Evolutionary conservation across 495 filamentous ascomycete species (phyloP), one percentile per base, ranked within the genome.

Genomic region (Sporormia fimetaria): DNA sequence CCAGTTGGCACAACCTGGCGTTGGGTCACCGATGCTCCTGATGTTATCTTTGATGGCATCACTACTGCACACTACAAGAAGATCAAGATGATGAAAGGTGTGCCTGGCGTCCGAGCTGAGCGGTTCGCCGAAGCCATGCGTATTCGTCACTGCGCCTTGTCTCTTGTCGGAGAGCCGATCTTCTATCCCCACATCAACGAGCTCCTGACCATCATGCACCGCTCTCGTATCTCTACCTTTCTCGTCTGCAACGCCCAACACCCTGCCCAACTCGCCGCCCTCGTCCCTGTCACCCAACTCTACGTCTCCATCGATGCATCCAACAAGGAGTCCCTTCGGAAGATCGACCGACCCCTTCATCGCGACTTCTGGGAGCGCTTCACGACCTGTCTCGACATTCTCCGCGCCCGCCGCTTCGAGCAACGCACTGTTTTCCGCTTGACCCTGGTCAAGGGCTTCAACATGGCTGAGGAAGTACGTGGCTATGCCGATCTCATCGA

Each of bases 161-260:
- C 74, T 54, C 68, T 96, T 29, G 88, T 96, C 25, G 88, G 88
- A 42, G 88, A 96, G 58, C 88, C 88, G 4, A 93, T 96, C 49
- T 96, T 95, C 70, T 96, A 96, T 59, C 88, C 88, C 15, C 79
- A 88, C 60, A 96, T 96, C 66, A 95, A 96, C 61, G 79, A 80
- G 47, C 87, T 96, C 56, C 59, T 88, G 1, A 70, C 67, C 27
- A 66, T 94, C 64, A 67, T 96, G 42, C 88, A 96, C 62, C 63
- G 53, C 14, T 82, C 90, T 57, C 81, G 74, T 56, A 93, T 96
- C 52, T 92, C 83, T 11, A 88, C 79, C 31, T 96, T 96, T 67
- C 69, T 96, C 0, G 88, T 96, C 34, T 96, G 88, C 67, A 96
- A 96, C 59, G 88, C 88, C n/a, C 88, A 96, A 56, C 88, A 96